Percentiles rank a stretch among this genome's conserved stretches.
Conservation (phyloP, 208 protist genomes). For the Crithidia acanthocephali region DNA sequence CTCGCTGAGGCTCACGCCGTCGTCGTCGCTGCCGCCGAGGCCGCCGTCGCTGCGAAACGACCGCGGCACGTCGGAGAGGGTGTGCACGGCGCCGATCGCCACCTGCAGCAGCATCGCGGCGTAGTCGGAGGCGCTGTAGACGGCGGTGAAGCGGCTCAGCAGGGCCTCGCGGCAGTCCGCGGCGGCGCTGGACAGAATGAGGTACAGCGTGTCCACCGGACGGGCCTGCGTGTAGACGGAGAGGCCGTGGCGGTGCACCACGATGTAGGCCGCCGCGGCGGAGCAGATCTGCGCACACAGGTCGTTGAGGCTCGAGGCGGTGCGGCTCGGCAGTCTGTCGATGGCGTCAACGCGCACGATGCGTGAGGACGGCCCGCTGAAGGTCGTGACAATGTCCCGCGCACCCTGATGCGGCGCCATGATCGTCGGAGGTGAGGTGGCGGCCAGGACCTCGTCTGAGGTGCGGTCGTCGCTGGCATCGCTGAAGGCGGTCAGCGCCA, state of each 20-base stretch:
- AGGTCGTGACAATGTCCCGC: constrained; percentile 70
- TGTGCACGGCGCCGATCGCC: constrained; percentile 49
- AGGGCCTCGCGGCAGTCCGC: constrained; percentile 58
- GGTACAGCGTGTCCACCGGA: constrained; percentile 86
- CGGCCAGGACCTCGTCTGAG: constrained; percentile 60
- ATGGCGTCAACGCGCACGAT: constrained; percentile 86
- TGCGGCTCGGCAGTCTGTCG: constrained; percentile 41
- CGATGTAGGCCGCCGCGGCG: constrained; percentile 62
- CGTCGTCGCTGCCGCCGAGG: constrained; percentile 28
- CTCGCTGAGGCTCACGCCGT: constrained; percentile 52
- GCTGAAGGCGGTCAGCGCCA: constrained; percentile 51
- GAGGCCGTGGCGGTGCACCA: constrained; percentile 81
- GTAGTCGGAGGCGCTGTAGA: constrained; percentile 77
- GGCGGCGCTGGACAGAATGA: constrained; percentile 64
- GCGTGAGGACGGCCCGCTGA: constrained; percentile 51
- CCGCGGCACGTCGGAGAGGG: constrained; percentile 3
- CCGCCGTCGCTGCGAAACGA: constrained; percentile 11
- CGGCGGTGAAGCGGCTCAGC: constrained; percentile 74
- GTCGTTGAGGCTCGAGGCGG: constrained; percentile 53
- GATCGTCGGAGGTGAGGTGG: constrained; percentile 60
- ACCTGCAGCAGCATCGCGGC: constrained; percentile 91
- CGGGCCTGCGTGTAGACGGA: constrained; percentile 78
- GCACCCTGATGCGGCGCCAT: constrained; percentile 68
- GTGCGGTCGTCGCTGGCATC: constrained; percentile 36
- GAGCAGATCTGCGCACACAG: constrained; percentile 72